A percentile compares a stretch with the other conserved stretches of the same genome.
These are phyloP conservation scores for Ustilago sp. DNA, from an alignment of 1,284 basidiomycete genomes.

Conservation along the genomic window DNA sequence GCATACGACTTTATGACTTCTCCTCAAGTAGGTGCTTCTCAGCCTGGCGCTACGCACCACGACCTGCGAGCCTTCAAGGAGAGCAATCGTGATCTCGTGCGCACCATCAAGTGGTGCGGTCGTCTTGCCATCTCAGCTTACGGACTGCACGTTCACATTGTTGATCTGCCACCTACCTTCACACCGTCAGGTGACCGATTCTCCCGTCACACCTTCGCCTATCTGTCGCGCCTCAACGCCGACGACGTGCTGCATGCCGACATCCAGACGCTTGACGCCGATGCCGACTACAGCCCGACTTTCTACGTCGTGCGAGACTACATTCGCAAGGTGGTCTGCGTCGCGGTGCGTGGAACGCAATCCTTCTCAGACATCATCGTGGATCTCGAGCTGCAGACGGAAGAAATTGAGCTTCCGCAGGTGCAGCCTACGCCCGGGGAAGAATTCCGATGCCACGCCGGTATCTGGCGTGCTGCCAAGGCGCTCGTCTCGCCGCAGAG, in stretches of 20 bases:
- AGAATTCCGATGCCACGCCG: conserved; percentile 63
- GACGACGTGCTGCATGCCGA: conserved; percentile 68
- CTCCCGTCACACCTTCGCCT: conserved; percentile 66
- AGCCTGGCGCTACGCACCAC: conserved; percentile 9
- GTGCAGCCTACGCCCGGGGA: conserved; percentile 48
- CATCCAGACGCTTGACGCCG: conserved; percentile 65
- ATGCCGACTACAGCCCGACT: conserved; percentile 65
- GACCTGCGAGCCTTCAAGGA: conserved; percentile 33
- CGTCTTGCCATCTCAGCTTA: conserved; percentile 66
- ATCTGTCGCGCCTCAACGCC: conserved; percentile 62
- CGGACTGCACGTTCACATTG: conserved; percentile 55
- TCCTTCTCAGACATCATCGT: conserved; percentile 68
- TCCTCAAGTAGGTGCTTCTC: conserved; percentile 36
- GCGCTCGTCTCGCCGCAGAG: conserved; percentile 59
- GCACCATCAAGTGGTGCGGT: conserved; percentile 67
- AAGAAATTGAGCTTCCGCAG: conserved; percentile 61
- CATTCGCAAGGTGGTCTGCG: conserved; percentile 63
- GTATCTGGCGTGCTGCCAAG: conserved; percentile 65
- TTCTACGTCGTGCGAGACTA: conserved; percentile 67
- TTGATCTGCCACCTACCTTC: conserved; percentile 65
- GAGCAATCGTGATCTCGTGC: conserved; percentile 49
- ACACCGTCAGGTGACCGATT: conserved; percentile 66
- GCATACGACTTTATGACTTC: conserved; percentile 51
- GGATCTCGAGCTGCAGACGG: conserved; percentile 65
- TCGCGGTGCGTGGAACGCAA: conserved; percentile 66